Evolutionary conservation across 164 flowering plant genomes (phyloP), one percentile per base, ranked within the genome.

Genomic region (Magnolia changhungtana): DNA sequence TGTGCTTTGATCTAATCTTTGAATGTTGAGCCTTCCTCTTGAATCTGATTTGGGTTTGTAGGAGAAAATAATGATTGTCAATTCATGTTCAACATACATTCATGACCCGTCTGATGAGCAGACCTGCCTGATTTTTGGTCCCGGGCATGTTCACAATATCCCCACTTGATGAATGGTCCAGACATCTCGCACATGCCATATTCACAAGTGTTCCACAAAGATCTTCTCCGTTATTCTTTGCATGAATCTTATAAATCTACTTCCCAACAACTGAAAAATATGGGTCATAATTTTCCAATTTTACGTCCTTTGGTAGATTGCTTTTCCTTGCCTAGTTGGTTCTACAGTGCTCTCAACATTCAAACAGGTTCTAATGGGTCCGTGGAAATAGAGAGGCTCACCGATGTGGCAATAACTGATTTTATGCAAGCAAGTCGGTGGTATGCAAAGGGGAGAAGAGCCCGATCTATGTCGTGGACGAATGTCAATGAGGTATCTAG

Each of bases 401-500:
- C 89, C 4, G 90, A 88, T 76, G 85, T 93, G 49, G 75, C 74
- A 65, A 81, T 93, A 55, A 77, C 87, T 18, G 89, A 91, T 85
- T 84, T 83, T n/a, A 58, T 80, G 37, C 89, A 88, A 80, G 98
- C 94, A 51, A 88, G 69, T 79, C 87, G 88, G 85, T 88, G 86
- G 87, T 93, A 93, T 72, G 77, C 64, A 7, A 87, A 84, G 77
- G 98, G 98, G 8, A 88, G 88, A 70, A 78, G 87, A 52, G 86
- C 84, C 10, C 81, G 98, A 78, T 87, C 98, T 9, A 93, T 94
- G 23, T 85, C 92, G 1, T 91, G 90, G 91, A 93, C 97, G 55
- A 88, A 87, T 77, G 91, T 89, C 50, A 93, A 93, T 74, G 94
- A 90, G 72, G 79, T 87, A n/a, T 93, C 97, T 45, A 93, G 97